These are phyloP conservation scores for Fusarium sp. DNA, from an alignment of 2,329 filamentous ascomycete species.

Conservation along the genomic window DNA sequence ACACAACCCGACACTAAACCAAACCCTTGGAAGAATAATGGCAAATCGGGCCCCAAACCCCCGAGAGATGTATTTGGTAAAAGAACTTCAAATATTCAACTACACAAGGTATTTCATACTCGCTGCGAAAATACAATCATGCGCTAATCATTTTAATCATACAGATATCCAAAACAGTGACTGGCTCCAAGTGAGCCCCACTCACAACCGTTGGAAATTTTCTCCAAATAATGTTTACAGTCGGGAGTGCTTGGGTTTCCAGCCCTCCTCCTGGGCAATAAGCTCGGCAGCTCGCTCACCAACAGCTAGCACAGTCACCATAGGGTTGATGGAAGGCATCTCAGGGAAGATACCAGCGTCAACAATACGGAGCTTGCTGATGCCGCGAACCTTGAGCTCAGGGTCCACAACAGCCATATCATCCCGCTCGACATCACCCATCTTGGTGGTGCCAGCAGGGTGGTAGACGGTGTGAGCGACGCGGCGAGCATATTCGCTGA, in stretches of 20 bases:
- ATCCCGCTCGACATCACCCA: conserved; percentile 80
- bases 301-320: conserved; percentile 88
- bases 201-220: conserved; percentile 9
- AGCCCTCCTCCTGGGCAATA: conserved; percentile 76
- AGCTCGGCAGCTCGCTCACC: conserved; percentile 89
- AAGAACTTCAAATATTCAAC: conserved; percentile 20
- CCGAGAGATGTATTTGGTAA: conserved; percentile 15
- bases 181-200: conserved; percentile 3
- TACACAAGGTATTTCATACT: conserved; percentile 23
- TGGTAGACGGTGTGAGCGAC: conserved; percentile 93
- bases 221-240: conserved; percentile 45
- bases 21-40: not conserved
- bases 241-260: conserved; percentile 53
- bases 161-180: conserved; percentile 35
- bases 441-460: conserved; percentile 89
- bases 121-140: conserved; percentile 32
- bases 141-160: conserved; percentile 40
- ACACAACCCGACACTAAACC: conserved; percentile 13
- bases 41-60: conserved; percentile 28
- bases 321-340: conserved; percentile 89
- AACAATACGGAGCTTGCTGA: conserved; percentile 82
- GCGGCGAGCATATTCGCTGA: conserved; percentile 83
- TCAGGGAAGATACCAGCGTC: conserved; percentile 91
- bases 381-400: conserved; percentile 77
- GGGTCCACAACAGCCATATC: conserved; percentile 83